phyloP scores from a whole-genome alignment of 1,284 basidiomycete genomes.

The Ustilago crameri region DNA sequence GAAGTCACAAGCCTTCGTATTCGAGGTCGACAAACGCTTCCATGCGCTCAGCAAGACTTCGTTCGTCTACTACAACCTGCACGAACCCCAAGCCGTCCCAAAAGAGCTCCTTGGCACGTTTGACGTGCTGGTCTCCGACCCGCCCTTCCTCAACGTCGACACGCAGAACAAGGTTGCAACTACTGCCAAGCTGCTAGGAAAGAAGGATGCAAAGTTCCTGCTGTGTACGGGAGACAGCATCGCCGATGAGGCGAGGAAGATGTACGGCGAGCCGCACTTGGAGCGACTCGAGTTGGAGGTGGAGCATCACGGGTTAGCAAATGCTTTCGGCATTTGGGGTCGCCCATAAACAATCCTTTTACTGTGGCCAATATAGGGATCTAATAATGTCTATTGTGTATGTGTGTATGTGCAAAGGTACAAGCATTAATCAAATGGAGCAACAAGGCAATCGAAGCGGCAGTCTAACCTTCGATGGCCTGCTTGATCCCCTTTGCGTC shows the following conservation, averaged over 20 bases:
- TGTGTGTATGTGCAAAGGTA: background rate
- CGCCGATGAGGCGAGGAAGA: constrained; percentile 32
- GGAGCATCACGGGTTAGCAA: constrained; percentile 42
- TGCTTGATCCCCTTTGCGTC: constrained; percentile 74
- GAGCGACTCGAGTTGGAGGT: constrained; percentile 33
- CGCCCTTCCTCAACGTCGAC: constrained; percentile 61
- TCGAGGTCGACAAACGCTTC: constrained; percentile 67
- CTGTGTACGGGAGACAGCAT: constrained; percentile 45
- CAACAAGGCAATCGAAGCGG: too few species aligned
- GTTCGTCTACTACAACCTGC: constrained; percentile 66
- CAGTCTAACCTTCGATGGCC: constrained; percentile 69
- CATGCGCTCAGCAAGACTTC: constrained; percentile 49
- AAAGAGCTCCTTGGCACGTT: constrained; percentile 52
- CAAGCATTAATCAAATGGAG: background rate
- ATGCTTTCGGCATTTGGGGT: constrained; percentile 50
- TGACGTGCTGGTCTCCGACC: constrained; percentile 64
- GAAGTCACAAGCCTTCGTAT: constrained; percentile 45
- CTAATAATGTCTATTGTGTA: constrained; percentile 7
- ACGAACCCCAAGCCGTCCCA: constrained; percentile 57
- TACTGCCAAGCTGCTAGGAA: constrained; percentile 21
- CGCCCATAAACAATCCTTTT: background rate
- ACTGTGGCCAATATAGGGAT: background rate
- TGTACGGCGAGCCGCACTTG: constrained; percentile 37
- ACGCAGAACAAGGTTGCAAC: constrained; percentile 41
- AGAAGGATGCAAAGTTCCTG: constrained; percentile 15